Evolutionary conservation across 176 grass and related monocot genomes (phyloP), one percentile per base, ranked within the genome.

Genomic region (Phoenix roebelenii): DNA sequence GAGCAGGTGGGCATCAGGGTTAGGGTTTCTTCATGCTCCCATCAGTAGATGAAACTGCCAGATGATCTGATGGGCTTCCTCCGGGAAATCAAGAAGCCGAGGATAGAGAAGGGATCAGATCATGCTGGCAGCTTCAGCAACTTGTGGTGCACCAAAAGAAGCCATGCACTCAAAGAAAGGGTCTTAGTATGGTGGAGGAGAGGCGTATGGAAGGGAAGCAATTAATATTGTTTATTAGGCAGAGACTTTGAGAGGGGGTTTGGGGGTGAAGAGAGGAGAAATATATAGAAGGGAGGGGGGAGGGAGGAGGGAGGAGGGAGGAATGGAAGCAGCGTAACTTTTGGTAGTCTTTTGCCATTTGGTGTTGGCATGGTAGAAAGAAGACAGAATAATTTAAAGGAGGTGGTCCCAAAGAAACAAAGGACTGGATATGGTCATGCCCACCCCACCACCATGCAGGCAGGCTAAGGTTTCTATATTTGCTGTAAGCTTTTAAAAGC

Each of bases 21-120:
- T 44, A 44, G 35, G 35, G 35, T 44, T 44, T 51, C 3, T 4
- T 23, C 28, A 17, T 65, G 63, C 63, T 65, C 49, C 63, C 63
- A 52, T 25, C 15, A 65, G 63, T 50, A 65, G 63, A 52, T 65
- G 63, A 65, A 65, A 52, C 63, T 52, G 23, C 49, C 63, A 65
- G 49, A 65, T 52, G 63, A 65, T 52, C 63, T 65, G 63, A 65
- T 52, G n/a, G 60, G 3, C 7, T n/a, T 15, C 15, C 24, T 25
- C 16, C 25, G 1, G 15, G 19, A 17, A 7, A 20, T 7, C 0
- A 26, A 52, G 20, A 20, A 49, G 3, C 20, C n/a, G 12, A 17
- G 20, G 18, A 63, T 63, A 63, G 15, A 49, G 25, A 16, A 39
- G 17, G 7, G 18, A 63, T 20, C 17, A 44, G 35, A 44, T 44